A percentile compares a stretch with the other conserved stretches of the same genome.
Evolutionary conservation across 495 filamentous ascomycete species (phyloP).

Genomic region (Parachaetomium inaequale): DNA sequence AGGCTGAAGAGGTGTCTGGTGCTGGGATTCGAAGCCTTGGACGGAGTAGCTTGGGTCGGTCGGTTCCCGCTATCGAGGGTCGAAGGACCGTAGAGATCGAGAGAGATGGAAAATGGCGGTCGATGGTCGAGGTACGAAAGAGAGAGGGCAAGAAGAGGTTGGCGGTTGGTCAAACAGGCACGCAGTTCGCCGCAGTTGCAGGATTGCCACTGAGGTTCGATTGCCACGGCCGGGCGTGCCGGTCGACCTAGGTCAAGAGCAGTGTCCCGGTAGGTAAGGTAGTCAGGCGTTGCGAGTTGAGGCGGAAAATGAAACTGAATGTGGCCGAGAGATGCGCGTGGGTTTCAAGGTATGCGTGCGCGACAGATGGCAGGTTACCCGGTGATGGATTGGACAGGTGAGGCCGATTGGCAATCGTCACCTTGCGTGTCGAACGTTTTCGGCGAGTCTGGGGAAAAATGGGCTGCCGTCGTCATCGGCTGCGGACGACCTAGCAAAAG

Average conservation of each 20-base stretch:
- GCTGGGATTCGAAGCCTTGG: no score
- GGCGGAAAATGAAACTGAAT: not conserved
- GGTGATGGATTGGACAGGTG: not conserved
- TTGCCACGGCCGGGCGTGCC: constrained; percentile 8
- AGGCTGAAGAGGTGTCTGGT: constrained; percentile 14
- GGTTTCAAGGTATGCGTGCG: not conserved
- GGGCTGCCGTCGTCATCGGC: constrained; percentile 11
- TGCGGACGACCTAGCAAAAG: constrained; percentile 9
- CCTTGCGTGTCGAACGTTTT: not conserved
- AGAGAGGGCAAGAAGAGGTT: not conserved
- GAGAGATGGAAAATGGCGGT: not conserved
- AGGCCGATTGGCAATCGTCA: constrained; percentile 4
- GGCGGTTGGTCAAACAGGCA: not conserved
- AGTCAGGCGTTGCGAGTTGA: not conserved
- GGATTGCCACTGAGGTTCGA: constrained; percentile 4
- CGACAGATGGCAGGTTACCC: not conserved
- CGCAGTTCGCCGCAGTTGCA: not conserved
- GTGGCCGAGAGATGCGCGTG: not conserved
- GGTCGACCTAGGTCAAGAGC: not conserved
- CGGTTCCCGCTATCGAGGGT: not conserved
- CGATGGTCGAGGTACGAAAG: not conserved
- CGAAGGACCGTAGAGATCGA: not conserved
- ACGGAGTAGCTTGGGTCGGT: constrained; percentile 1
- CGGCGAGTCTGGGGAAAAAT: constrained; percentile 6
- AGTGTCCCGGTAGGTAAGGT: no score